These are phyloP conservation scores for Botrytis paeoniae DNA, from an alignment of 2,329 filamentous ascomycete genomes.

Conservation along the genomic window DNA sequence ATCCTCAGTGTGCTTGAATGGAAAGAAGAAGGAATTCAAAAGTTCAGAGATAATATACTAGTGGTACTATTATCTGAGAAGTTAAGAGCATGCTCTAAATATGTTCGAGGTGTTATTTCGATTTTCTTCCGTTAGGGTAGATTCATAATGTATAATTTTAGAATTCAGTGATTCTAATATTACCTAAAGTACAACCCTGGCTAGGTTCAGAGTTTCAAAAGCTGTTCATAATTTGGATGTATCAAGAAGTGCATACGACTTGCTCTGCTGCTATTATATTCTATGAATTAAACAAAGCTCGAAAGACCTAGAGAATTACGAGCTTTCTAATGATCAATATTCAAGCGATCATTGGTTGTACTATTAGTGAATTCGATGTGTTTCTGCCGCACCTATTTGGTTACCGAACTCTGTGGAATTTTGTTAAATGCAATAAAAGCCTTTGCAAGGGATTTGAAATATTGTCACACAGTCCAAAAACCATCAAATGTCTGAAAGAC, in stretches of 20 bases:
- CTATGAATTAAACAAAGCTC: not conserved
- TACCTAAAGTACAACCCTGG: too few relatives aligned
- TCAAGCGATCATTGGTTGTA: not conserved
- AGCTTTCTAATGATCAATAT: not conserved
- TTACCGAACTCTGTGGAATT: not conserved
- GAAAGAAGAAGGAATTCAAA: too few relatives aligned
- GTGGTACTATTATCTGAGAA: too few relatives aligned
- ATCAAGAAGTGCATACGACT: not conserved
- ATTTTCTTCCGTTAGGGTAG: too few relatives aligned
- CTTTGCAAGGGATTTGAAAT: not conserved
- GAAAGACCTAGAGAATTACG: not conserved
- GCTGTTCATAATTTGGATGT: not conserved
- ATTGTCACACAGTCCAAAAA: not conserved
- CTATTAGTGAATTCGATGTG: not conserved
- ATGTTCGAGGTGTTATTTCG: too few relatives aligned
- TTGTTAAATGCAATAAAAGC: not conserved
- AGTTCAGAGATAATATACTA: too few relatives aligned
- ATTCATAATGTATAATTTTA: too few relatives aligned
- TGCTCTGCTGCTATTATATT: not conserved
- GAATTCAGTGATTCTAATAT: too few relatives aligned
- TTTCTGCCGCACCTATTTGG: not conserved
- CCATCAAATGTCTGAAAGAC: not conserved
- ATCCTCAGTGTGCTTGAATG: too few relatives aligned
- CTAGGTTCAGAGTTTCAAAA: too few relatives aligned
- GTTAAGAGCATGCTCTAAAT: too few relatives aligned